These are phyloP conservation scores for Xanthoparmelia taractica DNA, from an alignment of 495 filamentous ascomycete genomes.

Conservation along the genomic window DNA sequence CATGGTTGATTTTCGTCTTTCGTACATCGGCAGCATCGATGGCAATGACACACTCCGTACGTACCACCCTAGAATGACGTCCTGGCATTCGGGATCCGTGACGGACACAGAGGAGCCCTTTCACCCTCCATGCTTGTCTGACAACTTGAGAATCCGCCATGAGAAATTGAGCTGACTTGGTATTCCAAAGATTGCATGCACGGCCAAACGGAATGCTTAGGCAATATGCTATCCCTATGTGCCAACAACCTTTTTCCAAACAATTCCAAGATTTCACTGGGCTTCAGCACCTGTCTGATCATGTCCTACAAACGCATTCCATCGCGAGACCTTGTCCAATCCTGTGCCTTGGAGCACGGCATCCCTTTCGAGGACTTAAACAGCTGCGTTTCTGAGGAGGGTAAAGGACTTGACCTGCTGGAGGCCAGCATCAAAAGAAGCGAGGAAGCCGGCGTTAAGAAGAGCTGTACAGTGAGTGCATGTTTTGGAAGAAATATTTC, in stretches of 20 bases:
- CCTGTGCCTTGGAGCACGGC: conserved; percentile 83
- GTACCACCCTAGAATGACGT: neutral
- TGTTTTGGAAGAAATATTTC: neutral
- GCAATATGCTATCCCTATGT: conserved; percentile 90
- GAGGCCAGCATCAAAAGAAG: conserved; percentile 67
- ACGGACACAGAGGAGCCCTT: neutral
- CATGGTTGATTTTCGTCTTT: conserved; percentile 85
- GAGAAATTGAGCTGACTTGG: neutral
- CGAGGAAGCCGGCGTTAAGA: conserved; percentile 58
- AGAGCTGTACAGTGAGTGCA: conserved; percentile 60
- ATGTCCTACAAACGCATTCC: conserved; percentile 67
- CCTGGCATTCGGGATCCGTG: neutral
- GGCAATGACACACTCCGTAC: conserved; percentile 48
- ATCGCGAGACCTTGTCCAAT: conserved; percentile 60
- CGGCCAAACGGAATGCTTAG: conserved; percentile 83
- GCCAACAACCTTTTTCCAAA: conserved; percentile 67
- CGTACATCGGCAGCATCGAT: conserved; percentile 64
- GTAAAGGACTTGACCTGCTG: conserved; percentile 59
- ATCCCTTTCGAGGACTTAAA: conserved; percentile 80
- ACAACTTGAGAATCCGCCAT: neutral
- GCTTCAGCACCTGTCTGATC: conserved; percentile 83
- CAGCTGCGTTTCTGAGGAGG: conserved; percentile 64
- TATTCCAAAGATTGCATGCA: conserved; percentile 58
- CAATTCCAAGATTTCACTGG: conserved; percentile 76
- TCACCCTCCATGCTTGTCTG: neutral